Evolutionary conservation across 1,284 basidiomycete species (phyloP), one percentile per base, ranked within the genome.

Genomic region (Ustilago trichophora): DNA sequence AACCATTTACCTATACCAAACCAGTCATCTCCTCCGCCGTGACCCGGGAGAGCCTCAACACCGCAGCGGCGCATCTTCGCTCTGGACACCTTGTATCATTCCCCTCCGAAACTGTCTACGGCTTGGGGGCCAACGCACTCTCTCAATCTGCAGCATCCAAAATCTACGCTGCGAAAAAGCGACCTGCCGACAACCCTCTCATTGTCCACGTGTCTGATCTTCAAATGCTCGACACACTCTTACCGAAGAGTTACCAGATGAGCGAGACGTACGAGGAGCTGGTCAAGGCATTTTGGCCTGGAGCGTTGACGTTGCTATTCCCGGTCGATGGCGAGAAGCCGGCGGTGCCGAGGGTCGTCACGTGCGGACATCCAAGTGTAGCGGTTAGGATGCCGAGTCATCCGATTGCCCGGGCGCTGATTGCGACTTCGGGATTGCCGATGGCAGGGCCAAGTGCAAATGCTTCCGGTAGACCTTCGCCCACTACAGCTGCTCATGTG

Each of bases 91-190:
- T 84, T 13, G 91, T 98, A 34, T 93, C 90, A 0, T 93, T 98
- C 76, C 95, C 96, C 0, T 98, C 96, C 25, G 96, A 99, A 83
- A 98, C 96, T 0, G 96, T 99, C 19, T 98, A 98, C 82, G 96
- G 96, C 1, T 87, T 99, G 4, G 96, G 92, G 18, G 96, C 92
- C 0, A 85, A 90, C 31, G 93, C 94, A 0, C 84, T 94, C 33
- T 77, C 82, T 29, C 46, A 75, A 24, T 45, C 49, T 4, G 84
- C 88, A 56, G 75, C 87, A 0, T 76, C 83, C 16, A 93, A 93
- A 7, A 95, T 99, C 73, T 99, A 94, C 82, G 84, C 86, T 10
- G 91, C 91, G 55, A 99, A 99, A 80, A 91, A 93, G 33, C 86
- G 96, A 41, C 96, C 96, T 1, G 85, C 90, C 4, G 96, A 99